These are phyloP conservation scores for Raphanus sativus DNA, from an alignment of 345 rosid genomes.

Conservation along the genomic window DNA sequence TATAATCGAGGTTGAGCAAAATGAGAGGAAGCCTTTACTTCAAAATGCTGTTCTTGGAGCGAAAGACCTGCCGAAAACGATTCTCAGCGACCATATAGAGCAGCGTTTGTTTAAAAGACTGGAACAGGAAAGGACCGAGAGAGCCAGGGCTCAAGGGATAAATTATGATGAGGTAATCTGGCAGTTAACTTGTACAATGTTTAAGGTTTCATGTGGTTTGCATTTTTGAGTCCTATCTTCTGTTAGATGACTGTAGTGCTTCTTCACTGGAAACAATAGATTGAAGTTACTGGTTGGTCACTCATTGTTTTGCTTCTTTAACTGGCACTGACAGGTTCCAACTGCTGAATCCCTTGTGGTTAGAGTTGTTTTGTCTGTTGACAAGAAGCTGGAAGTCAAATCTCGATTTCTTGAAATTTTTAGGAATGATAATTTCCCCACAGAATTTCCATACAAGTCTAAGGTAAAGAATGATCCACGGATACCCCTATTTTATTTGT, in stretches of 20 bases:
- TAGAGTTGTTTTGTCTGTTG: slow-evolving; percentile 98
- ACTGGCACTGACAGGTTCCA: slow-evolving; percentile 60
- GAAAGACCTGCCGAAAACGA: slow-evolving; percentile 90
- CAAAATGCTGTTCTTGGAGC: slow-evolving; percentile 99
- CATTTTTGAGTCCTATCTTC: slow-evolving; percentile 1
- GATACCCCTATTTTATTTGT: slow-evolving; percentile 5
- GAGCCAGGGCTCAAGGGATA: slow-evolving; percentile 79
- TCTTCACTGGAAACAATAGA: slow-evolving; percentile 4
- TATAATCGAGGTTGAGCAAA: slow-evolving; percentile 78
- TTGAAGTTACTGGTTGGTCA: slow-evolving; percentile 17
- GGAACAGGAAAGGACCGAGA: slow-evolving; percentile 74
- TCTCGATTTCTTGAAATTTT: slow-evolving; percentile 92
- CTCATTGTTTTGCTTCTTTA: background rate
- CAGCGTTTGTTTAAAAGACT: slow-evolving; percentile 71
- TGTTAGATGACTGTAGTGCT: background rate
- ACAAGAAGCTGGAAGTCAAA: slow-evolving; percentile 97
- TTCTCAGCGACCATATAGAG: slow-evolving; percentile 96
- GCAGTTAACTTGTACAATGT: slow-evolving; percentile 8
- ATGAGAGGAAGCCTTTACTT: slow-evolving; percentile 88
- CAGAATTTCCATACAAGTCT: slow-evolving; percentile 92
- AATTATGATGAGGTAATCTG: slow-evolving; percentile 86
- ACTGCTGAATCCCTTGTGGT: slow-evolving; percentile 95
- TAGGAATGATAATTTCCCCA: slow-evolving; percentile 81
- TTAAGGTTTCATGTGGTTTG: slow-evolving; percentile 16
- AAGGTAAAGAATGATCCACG: slow-evolving; percentile 53